A percentile compares a stretch with the other conserved stretches of the same genome.
Evolutionary conservation across 768 basidiomycete genomes (phyloP).

Genomic region (Tubosaeta sp.): DNA sequence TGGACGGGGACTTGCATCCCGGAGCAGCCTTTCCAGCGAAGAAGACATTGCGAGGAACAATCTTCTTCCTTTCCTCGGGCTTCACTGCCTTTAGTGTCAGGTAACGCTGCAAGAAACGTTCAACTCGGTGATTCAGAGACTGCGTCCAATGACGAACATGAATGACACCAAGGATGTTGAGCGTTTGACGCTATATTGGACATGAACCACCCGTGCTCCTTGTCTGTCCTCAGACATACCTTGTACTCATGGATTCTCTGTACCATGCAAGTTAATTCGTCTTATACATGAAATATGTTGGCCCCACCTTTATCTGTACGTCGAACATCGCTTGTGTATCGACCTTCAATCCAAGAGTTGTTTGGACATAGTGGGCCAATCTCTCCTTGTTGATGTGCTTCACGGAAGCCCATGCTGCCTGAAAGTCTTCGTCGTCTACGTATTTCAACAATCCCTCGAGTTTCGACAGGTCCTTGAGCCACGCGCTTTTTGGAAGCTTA

Average conservation of each 20-base stretch:
- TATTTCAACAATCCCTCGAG: conserved; percentile 74
- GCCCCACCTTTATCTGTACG: conserved; percentile 77
- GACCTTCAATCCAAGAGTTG: conserved; percentile 63
- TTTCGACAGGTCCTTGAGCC: conserved; percentile 80
- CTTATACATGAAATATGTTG: neutral
- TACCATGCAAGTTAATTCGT: conserved; percentile 1
- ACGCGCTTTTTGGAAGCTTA: conserved; percentile 64
- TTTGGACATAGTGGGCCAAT: conserved; percentile 71
- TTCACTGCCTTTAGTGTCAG: conserved; percentile 74
- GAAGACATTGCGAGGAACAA: conserved; percentile 85
- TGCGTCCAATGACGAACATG: conserved; percentile 49
- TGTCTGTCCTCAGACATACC: conserved; percentile 31
- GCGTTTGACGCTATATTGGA: conserved; percentile 69
- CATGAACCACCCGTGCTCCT: neutral
- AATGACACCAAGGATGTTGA: conserved; percentile 90
- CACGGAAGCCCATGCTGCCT: conserved; percentile 74
- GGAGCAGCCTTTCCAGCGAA: conserved; percentile 98
- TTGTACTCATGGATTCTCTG: conserved; percentile 93
- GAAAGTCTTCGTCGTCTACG: conserved; percentile 71
- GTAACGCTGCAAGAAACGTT: conserved; percentile 57
- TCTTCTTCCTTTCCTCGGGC: conserved; percentile 74
- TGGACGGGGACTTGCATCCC: conserved; percentile 52
- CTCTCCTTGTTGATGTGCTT: conserved; percentile 91
- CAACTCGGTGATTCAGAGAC: neutral
- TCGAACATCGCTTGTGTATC: conserved; percentile 82